Percentiles rank a stretch among this genome's conserved stretches.
Conservation (phyloP, 2,329 filamentous ascomycete genomes). For the Sordariomycetes sp. region DNA sequence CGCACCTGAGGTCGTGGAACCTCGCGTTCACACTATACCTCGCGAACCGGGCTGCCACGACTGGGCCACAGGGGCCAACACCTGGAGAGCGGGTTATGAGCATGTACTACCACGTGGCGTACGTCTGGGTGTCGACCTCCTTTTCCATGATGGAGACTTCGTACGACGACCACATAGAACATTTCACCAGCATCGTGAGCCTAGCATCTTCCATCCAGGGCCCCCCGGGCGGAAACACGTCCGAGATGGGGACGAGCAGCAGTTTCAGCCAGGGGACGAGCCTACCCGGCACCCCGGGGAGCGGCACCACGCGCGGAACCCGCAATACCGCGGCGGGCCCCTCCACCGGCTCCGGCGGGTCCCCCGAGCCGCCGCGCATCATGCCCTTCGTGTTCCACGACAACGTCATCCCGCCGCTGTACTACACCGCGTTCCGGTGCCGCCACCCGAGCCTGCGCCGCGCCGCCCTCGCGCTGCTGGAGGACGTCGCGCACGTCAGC, state of each 20-base stretch:
- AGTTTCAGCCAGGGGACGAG: background rate
- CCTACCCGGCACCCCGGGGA: background rate
- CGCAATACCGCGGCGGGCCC: background rate
- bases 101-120: conserved; percentile 23
- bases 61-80: conserved; percentile 5
- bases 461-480: conserved; percentile 24
- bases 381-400: conserved; percentile 29
- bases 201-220: conserved; percentile 17
- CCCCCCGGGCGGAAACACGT: background rate
- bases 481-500: conserved; percentile 16
- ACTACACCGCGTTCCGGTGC: conserved; percentile 27
- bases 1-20: conserved; percentile 17
- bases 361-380: conserved; percentile 2
- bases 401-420: conserved; percentile 28
- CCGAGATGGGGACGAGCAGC: background rate
- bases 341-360: background rate
- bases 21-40: conserved; percentile 17
- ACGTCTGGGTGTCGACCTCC: conserved; percentile 21
- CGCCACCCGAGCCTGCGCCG: conserved; percentile 28
- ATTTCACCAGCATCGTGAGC: conserved; percentile 25
- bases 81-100: conserved; percentile 18
- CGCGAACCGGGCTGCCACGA: conserved; percentile 3
- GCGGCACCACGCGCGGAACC: background rate
- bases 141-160: conserved; percentile 18
- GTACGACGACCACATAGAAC: conserved; percentile 21